Base-by-base conservation (phyloP, 169 alveolate species). In the Eimeria praecox region DNA sequence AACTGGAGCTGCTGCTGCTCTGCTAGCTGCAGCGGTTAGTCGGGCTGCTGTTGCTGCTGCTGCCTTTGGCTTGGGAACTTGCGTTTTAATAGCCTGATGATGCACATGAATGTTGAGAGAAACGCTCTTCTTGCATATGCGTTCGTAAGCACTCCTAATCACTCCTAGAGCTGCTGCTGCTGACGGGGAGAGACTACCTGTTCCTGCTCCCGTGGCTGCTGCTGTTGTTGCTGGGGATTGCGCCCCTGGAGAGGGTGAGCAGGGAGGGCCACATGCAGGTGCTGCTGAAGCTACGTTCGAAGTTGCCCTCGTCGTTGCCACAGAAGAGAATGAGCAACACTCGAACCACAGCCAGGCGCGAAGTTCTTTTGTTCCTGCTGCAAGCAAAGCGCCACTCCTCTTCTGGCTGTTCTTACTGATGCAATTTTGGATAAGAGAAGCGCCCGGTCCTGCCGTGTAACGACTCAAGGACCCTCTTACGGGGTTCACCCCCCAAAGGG, bases 121-220 rank as follows among this genome's bases (percentile, higher is more conserved):
- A 42, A 80, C 90, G n/a, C 90, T 80, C 64, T 40, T 42, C 59
- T 3, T 40, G 64, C 49, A 49, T 42, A 42, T 80, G 42, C 27
- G 49, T 24, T 80, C 90, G 90, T 80, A 80, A 42, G 69, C 64
- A 27, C 64, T 40, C 90, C 46, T 80, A 18, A 80, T 80, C 20
- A 16, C 64, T 10, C 90, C 90, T 44, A 80, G 90, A 20, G 69
- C 90, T 46, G 90, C 90, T 80, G 90, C 90, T 20, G 90, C 90
- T 3, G 69, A n/a, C 3, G 90, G 5, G 22, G 90, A 80, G 42
- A 80, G 90, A 46, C 40, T 80, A 4, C 69, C 90, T n/a, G 20
- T 27, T 27, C 33, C 30, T 46, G 90, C 71, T 20, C 59, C n/a
- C 35, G 85, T 75, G 8, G 90, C 71, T 40, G 66, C 44, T 46